Conservation (phyloP, 2,329 filamentous ascomycete species). For the Nothopassalora personata region DNA sequence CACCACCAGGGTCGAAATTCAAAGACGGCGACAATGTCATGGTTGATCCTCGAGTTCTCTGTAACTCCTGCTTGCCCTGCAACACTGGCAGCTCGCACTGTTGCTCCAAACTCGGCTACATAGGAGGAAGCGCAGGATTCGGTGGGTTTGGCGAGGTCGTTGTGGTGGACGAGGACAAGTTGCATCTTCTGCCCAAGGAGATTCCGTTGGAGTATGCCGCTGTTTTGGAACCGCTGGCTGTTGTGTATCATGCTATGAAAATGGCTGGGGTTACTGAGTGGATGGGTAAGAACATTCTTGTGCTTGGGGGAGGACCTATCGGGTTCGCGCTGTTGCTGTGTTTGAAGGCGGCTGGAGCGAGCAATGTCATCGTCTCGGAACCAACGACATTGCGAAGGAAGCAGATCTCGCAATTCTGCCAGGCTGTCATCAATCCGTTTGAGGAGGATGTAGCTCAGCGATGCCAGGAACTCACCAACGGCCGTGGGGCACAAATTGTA, state of each 20-base stretch:
- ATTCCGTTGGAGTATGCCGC: conserved; percentile 18
- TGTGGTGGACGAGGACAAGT: conserved; percentile 8
- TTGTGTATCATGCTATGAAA: conserved; percentile 20
- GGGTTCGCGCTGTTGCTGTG: conserved; percentile 20
- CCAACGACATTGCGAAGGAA: conserved; percentile 15
- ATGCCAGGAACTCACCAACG: conserved; percentile 11
- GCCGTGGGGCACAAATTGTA: conserved; percentile 18
- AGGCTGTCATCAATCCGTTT: conserved; percentile 18
- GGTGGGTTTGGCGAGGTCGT: conserved; percentile 21
- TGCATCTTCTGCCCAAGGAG: conserved; percentile 15
- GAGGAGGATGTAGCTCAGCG: conserved; percentile 16
- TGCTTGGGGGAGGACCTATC: conserved; percentile 23
- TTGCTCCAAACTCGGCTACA: conserved; percentile 19
- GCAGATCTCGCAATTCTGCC: conserved; percentile 12
- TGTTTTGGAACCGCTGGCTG: conserved; percentile 22
- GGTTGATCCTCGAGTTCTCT: conserved; percentile 23
- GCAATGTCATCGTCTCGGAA: conserved; percentile 17
- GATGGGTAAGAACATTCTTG: conserved; percentile 15
- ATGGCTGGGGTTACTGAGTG: conserved; percentile 13
- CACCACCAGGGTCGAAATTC: conserved; percentile 12
- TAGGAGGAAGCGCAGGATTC: conserved; percentile 18
- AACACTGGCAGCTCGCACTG: conserved; percentile 10
- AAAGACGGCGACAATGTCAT: conserved; percentile 18
- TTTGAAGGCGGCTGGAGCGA: conserved; percentile 15
- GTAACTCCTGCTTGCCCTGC: conserved; percentile 18